A percentile compares a stretch with the other conserved stretches of the same genome.
Evolutionary conservation across 1,284 basidiomycete species (phyloP).

Genomic region (Stygiomarasmius scandens): DNA sequence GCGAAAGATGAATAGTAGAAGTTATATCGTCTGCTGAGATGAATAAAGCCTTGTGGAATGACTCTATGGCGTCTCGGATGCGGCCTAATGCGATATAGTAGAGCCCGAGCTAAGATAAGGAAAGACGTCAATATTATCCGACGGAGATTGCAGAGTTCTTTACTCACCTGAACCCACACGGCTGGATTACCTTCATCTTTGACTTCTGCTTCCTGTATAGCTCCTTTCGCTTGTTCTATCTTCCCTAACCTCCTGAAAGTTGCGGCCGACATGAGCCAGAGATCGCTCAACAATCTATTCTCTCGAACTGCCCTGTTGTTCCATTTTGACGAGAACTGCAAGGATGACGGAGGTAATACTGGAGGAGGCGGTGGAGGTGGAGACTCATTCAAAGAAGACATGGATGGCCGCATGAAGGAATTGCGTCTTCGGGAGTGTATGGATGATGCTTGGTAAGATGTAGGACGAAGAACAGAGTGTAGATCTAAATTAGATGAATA

Average conservation of each 20-base stretch:
- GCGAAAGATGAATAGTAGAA: slow-evolving; percentile 76
- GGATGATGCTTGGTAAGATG: slow-evolving; percentile 81
- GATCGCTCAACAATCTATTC: slow-evolving; percentile 75
- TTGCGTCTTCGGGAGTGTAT: slow-evolving; percentile 31
- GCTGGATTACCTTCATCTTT: slow-evolving; percentile 84
- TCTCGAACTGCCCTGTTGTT: slow-evolving; percentile 60
- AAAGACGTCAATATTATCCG: neutral
- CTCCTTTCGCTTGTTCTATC: slow-evolving; percentile 85
- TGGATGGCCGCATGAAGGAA: slow-evolving; percentile 9
- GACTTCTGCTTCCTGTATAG: slow-evolving; percentile 95
- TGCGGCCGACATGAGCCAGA: slow-evolving; percentile 95
- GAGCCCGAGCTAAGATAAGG: slow-evolving; percentile 64
- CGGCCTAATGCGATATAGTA: slow-evolving; percentile 68
- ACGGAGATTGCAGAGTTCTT: slow-evolving; percentile 2
- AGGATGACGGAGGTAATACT: slow-evolving; percentile 39
- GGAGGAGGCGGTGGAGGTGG: slow-evolving; percentile 43
- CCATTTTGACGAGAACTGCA: slow-evolving; percentile 35
- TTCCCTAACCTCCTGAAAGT: slow-evolving; percentile 90
- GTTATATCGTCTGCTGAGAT: slow-evolving; percentile 76
- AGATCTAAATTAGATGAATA: slow-evolving; percentile 51
- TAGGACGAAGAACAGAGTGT: slow-evolving; percentile 59
- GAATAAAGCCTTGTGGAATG: slow-evolving; percentile 84
- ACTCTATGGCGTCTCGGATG: slow-evolving; percentile 65
- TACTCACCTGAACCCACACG: slow-evolving; percentile 90
- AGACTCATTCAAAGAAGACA: slow-evolving; percentile 33